Percentiles rank a stretch among this genome's conserved stretches.
Evolutionary conservation across 345 rosid genomes (phyloP).

Genomic region (Eucalyptus brandiana): DNA sequence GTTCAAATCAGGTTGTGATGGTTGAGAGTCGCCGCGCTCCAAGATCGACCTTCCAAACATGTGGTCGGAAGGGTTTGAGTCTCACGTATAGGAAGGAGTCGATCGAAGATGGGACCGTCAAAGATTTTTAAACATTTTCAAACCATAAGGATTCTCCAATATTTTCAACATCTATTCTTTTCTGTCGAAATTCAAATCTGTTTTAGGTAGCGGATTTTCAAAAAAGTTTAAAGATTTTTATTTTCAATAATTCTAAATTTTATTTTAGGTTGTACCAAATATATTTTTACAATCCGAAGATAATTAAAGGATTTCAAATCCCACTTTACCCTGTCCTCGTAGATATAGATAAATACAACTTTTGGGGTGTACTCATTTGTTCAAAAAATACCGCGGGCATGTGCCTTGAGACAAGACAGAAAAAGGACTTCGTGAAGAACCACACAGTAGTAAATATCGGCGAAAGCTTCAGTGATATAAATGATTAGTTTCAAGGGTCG

Average conservation of each 20-base stretch:
- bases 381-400: neutral
- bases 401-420: neutral
- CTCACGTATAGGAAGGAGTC: neutral
- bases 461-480: neutral
- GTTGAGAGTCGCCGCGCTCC: neutral
- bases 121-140: neutral
- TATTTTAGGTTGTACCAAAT: neutral
- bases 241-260: neutral
- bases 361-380: neutral
- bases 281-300: neutral
- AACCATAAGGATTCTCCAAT: rapidly evolving
- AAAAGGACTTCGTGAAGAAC: neutral
- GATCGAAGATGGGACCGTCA: neutral
- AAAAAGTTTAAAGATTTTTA: too few species aligned
- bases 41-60: neutral
- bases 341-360: neutral
- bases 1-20: neutral
- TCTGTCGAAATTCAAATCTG: neutral
- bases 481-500: neutral
- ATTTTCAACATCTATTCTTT: neutral
- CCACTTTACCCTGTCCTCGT: too few species aligned
- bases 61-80: neutral
- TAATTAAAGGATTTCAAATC: neutral
- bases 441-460: neutral
- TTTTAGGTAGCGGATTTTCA: neutral